Evolutionary conservation across 345 rosid species (phyloP), one percentile per base, ranked within the genome.

Genomic region (Eucalyptus erythrocorys): DNA sequence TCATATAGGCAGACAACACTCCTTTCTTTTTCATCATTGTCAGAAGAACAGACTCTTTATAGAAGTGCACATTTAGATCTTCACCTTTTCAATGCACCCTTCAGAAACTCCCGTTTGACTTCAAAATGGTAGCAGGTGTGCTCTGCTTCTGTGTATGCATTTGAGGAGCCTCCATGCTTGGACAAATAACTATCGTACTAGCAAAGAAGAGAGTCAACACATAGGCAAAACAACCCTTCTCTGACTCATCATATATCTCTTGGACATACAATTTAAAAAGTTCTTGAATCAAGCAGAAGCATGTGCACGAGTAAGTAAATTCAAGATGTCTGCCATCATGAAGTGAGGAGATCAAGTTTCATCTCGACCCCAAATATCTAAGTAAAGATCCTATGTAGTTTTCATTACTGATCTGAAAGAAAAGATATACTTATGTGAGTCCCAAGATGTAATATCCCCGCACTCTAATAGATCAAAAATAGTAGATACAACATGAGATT

Each of bases 121-220:
- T 98, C 99, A 91, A 98, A 98, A 94, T 98, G 98, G 91, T 97
- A 98, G 93, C 99, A 98, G 57, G 99, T 96, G 90, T 95, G 97
- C 93, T 98, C 99, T 88, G 94, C 91, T 89, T 98, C 99, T 1
- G 99, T 98, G 92, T 97, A 98, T 21, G 99, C 99, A 91, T 98
- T 98, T 87, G 99, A 96, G 86, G 98, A 95, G 87, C 99, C 99
- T 87, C 99, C 99, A 47, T 98, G 99, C 94, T 96, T 95, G 92
- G 99, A 97, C 95, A 98, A 93, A 92, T 95, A 98, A 94, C 98
- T 97, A 94, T 96, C 99, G 93, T 97, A 98, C 99, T 98, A 93
- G 92, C 95, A 94, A 91, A 91, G 90, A 90, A 89, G 94, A 86
- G 88, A 91, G 92, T 95, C 95, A 93, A 91, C 90, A 53, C 87